These are phyloP conservation scores for Pythium sukuiense DNA, from an alignment of 352 stramenopile species.

Conservation along the genomic window DNA sequence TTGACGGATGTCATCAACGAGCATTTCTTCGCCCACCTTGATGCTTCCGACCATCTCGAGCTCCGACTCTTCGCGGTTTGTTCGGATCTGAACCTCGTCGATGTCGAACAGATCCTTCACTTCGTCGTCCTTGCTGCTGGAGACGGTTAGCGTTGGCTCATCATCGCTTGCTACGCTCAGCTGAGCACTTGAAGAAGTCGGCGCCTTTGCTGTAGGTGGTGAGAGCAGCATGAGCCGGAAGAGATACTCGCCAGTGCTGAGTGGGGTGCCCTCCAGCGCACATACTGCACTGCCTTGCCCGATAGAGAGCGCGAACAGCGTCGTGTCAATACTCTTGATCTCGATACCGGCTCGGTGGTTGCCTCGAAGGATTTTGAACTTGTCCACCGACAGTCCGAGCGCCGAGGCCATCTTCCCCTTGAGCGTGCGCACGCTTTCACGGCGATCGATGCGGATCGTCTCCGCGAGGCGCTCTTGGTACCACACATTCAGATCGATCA, in stretches of 20 bases:
- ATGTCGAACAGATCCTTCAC: constrained; percentile 46
- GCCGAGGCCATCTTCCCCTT: constrained; percentile 58
- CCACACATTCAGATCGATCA: constrained; percentile 78
- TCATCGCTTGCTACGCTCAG: background rate
- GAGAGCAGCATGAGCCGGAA: constrained; percentile 70
- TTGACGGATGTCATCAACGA: constrained; percentile 66
- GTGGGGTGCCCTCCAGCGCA: constrained; percentile 57
- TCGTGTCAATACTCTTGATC: constrained; percentile 80
- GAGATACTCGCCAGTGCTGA: constrained; percentile 76
- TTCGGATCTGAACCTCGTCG: constrained; percentile 57
- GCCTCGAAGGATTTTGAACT: constrained; percentile 80
- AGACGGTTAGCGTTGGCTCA: constrained; percentile 26
- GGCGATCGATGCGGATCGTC: constrained; percentile 69
- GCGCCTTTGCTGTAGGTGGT: constrained; percentile 12
- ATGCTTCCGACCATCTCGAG: constrained; percentile 59
- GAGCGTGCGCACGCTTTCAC: constrained; percentile 56
- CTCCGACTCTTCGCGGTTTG: constrained; percentile 51
- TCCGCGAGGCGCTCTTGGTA: constrained; percentile 44
- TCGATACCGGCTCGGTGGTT: constrained; percentile 69
- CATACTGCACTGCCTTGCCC: constrained; percentile 68
- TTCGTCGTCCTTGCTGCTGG: constrained; percentile 26
- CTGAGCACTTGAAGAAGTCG: background rate
- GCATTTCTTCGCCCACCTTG: constrained; percentile 76
- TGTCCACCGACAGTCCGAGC: constrained; percentile 44
- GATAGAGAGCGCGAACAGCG: constrained; percentile 74